Conservation (phyloP, 2,329 filamentous ascomycete species). For the Diaporthe helianthi region DNA sequence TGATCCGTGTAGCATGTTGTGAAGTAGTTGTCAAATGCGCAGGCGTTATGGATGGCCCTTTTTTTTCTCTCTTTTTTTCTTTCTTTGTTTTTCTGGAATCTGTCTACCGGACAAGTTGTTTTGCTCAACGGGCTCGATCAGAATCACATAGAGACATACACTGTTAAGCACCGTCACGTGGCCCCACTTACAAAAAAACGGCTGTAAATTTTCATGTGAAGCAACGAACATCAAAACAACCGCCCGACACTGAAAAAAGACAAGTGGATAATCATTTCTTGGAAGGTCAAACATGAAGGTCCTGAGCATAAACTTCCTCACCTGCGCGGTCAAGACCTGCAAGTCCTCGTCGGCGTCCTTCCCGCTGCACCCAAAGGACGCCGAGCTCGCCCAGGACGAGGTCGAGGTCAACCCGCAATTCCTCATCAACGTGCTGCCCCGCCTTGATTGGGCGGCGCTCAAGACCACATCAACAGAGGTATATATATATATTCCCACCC, state of each 20-base stretch:
- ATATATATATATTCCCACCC: conserved; percentile 39
- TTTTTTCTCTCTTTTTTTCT: no score
- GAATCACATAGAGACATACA: neutral
- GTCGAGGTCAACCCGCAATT: conserved; percentile 82
- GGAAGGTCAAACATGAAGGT: conserved; percentile 78
- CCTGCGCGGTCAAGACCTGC: conserved; percentile 95
- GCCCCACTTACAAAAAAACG: conserved; percentile 26
- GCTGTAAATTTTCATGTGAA: conserved; percentile 29
- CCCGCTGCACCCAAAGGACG: conserved; percentile 90
- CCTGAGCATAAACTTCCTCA: conserved; percentile 94
- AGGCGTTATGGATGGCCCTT: neutral
- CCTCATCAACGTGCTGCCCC: conserved; percentile 82
- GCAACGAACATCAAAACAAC: neutral
- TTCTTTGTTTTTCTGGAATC: neutral
- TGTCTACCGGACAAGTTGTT: neutral
- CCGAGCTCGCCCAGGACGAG: conserved; percentile 85
- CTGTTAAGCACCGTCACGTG: conserved; percentile 25
- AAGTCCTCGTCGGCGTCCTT: conserved; percentile 81
- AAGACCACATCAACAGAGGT: conserved; percentile 80
- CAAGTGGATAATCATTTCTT: neutral
- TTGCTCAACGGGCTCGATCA: neutral
- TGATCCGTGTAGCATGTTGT: neutral
- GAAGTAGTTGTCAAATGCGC: conserved; percentile 11
- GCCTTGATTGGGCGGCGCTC: conserved; percentile 88
- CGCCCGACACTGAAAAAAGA: neutral